A percentile compares a stretch with the other conserved stretches of the same genome.
These are phyloP conservation scores for Penstemon barbatus DNA, from an alignment of 257 asterid genomes.

Conservation along the genomic window DNA sequence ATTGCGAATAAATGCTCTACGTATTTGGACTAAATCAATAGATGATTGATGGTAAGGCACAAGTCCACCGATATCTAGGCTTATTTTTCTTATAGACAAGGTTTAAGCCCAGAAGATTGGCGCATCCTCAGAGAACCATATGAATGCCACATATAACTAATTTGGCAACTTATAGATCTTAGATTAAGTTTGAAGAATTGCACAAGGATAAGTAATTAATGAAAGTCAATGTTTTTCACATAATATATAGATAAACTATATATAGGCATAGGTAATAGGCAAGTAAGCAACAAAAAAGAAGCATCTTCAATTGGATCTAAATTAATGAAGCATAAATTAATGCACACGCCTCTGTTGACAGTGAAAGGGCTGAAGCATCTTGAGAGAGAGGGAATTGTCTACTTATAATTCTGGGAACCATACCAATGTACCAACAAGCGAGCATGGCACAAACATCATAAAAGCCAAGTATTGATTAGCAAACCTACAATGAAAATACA, in stretches of 20 bases:
- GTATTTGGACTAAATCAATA: slow-evolving; percentile 9
- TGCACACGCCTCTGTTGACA: slow-evolving; percentile 61
- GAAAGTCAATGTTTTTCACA: background rate
- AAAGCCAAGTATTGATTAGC: slow-evolving; percentile 79
- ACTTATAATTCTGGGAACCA: slow-evolving; percentile 69
- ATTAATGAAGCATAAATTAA: slow-evolving; percentile 3
- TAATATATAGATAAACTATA: background rate
- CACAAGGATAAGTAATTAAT: slow-evolving; percentile 6
- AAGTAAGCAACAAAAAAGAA: slow-evolving; percentile 18
- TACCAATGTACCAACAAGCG: slow-evolving; percentile 77
- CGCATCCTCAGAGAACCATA: slow-evolving; percentile 7
- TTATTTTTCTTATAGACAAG: slow-evolving; percentile 6
- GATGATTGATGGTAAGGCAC: slow-evolving; percentile 12
- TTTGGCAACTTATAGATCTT: slow-evolving; percentile 22
- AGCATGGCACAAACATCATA: slow-evolving; percentile 85
- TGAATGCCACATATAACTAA: slow-evolving; percentile 13
- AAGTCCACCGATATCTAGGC: slow-evolving; percentile 14
- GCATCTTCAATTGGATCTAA: slow-evolving; percentile 23
- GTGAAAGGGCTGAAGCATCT: slow-evolving; percentile 44
- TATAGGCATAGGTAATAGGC: slow-evolving; percentile 3
- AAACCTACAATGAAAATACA: slow-evolving; percentile 55
- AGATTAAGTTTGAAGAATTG: slow-evolving; percentile 23
- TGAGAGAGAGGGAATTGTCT: slow-evolving; percentile 71
- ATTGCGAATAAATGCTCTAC: slow-evolving; percentile 22
- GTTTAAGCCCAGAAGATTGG: background rate